Conservation (phyloP, 257 asterid species). For the Thymus quinquecostatus region DNA sequence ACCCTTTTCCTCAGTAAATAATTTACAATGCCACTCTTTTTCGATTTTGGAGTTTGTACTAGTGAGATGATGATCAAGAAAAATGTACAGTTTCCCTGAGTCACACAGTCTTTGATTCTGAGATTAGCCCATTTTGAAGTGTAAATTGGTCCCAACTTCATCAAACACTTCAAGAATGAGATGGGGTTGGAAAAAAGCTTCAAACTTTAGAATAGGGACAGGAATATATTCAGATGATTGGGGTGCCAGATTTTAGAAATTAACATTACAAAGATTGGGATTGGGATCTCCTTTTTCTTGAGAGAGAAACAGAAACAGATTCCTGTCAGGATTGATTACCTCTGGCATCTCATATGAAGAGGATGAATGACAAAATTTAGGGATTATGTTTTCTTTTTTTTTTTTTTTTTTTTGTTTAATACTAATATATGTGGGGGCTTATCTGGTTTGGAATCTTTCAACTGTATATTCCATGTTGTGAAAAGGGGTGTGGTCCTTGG, state of each 20-base stretch:
- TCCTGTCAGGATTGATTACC: conserved; percentile 20
- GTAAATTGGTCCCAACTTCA: not conserved
- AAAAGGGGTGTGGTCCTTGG: conserved; percentile 37
- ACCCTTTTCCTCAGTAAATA: conserved; percentile 73
- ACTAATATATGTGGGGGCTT: not conserved
- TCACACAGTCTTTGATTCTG: conserved; percentile 14
- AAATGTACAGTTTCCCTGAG: conserved; percentile 32
- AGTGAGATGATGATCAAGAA: conserved; percentile 23
- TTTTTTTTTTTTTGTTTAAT: not conserved
- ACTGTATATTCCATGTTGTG: conserved; percentile 23
- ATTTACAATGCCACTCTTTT: conserved; percentile 21
- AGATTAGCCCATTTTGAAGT: conserved; percentile 8
- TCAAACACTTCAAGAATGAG: not conserved
- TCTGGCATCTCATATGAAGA: conserved; percentile 17
- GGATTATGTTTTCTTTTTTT: not conserved
- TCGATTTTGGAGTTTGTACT: not conserved
- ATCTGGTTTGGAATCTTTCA: conserved; percentile 26
- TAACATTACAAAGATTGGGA: conserved; percentile 14
- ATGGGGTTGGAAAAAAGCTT: conserved; percentile 8
- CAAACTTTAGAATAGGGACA: not conserved
- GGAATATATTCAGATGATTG: conserved; percentile 19
- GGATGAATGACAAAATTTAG: conserved; percentile 25
- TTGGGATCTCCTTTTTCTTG: not conserved
- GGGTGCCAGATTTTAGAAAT: conserved; percentile 24
- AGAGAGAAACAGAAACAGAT: not conserved